A percentile compares a stretch with the other conserved stretches of the same genome.
phyloP scores from a whole-genome alignment of 192 early-diverging fungal species.

The Piromyces sp. region DNA sequence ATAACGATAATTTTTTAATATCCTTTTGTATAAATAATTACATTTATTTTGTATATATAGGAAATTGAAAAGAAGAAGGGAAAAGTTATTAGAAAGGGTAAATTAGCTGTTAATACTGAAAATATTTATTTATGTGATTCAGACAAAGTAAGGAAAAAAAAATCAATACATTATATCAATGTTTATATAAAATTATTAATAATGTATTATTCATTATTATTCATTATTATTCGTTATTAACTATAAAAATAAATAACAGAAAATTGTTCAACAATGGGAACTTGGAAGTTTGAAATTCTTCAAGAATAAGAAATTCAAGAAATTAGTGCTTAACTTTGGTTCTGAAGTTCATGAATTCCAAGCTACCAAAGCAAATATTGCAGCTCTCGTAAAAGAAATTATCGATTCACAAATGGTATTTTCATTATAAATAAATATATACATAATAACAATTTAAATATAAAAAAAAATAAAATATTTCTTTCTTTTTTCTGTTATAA shows the following conservation, averaged over 20 bases:
- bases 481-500: no score
- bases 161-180: no score
- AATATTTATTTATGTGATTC: background rate
- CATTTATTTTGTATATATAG: no score
- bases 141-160: background rate
- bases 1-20: no score
- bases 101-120: background rate
- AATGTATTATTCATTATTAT: no score
- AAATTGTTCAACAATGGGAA: slow-evolving; percentile 18
- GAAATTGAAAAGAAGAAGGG: background rate
- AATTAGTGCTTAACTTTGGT: slow-evolving; percentile 20
- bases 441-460: no score
- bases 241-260: background rate
- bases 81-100: background rate
- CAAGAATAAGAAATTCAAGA: slow-evolving; percentile 28
- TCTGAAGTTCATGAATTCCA: slow-evolving; percentile 22
- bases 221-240: no score
- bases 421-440: no score
- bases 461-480: no score
- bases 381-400: slow-evolving; percentile 7
- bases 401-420: slow-evolving; percentile 2
- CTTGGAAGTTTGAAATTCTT: slow-evolving; percentile 12
- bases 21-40: no score
- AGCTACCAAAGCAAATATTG: slow-evolving; percentile 26
- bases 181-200: no score